Evolutionary conservation across 139 green algal genomes (phyloP).

Genomic region (Asterochloris erici): DNA sequence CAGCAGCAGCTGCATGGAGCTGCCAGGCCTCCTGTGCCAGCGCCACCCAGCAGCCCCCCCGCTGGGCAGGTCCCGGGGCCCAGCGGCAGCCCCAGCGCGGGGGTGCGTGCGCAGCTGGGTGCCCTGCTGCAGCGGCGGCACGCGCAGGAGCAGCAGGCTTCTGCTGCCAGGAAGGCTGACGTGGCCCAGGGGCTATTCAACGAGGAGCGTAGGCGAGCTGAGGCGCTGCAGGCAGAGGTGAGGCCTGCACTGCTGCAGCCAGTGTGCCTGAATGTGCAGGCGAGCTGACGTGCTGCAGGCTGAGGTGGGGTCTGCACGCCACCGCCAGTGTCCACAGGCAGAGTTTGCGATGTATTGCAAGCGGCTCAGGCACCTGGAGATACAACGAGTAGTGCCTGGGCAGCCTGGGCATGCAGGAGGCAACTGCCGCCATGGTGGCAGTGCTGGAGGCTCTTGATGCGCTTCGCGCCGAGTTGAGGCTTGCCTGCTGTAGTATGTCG

Average conservation of each 20-base stretch:
- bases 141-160: neutral
- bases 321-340: neutral
- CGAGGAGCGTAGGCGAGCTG: neutral
- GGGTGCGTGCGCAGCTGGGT: conserved; percentile 4
- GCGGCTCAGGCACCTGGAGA: neutral
- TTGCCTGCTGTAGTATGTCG: too few relatives aligned
- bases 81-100: neutral
- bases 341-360: neutral
- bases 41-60: too few relatives aligned
- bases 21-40: neutral
- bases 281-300: neutral
- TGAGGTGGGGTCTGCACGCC: neutral
- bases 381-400: neutral
- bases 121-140: conserved; percentile 4
- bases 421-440: too few relatives aligned
- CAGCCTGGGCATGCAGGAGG: neutral
- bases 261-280: conserved; percentile 9
- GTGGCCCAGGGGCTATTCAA: too few relatives aligned
- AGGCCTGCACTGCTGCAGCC: neutral
- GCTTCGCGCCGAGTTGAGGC: too few relatives aligned
- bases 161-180: too few relatives aligned
- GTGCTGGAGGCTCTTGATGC: too few relatives aligned
- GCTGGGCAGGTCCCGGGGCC: neutral
- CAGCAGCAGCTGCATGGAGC: neutral
- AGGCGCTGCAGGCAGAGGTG: neutral